Percentiles rank a stretch among this genome's conserved stretches.
Evolutionary conservation across 2,329 filamentous ascomycete genomes (phyloP).

Genomic region (Passalora sequoiae): DNA sequence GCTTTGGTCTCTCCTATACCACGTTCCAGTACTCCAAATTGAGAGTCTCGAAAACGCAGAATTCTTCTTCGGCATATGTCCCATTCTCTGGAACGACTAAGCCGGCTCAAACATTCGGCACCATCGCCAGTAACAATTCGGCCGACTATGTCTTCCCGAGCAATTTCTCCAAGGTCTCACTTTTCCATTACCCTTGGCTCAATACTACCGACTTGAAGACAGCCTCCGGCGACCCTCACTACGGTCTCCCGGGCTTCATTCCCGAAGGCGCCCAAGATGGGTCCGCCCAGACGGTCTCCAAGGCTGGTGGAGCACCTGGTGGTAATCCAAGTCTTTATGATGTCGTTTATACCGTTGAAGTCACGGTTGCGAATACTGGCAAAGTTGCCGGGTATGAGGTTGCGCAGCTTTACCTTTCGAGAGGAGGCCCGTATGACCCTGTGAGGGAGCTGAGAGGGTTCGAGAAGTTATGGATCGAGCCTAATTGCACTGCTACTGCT

Average conservation of each 20-base stretch:
- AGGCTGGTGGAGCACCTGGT: conserved; percentile 59
- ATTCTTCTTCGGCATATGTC: conserved; percentile 50
- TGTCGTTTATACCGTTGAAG: conserved; percentile 59
- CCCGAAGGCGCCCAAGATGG: conserved; percentile 54
- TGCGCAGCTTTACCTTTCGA: conserved; percentile 47
- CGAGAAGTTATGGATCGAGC: conserved; percentile 29
- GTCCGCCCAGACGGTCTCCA: conserved; percentile 51
- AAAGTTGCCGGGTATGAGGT: conserved; percentile 48
- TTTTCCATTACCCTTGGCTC: conserved; percentile 65
- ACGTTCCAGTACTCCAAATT: conserved; percentile 69
- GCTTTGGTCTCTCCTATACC: conserved; percentile 61
- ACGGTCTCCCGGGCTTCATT: conserved; percentile 58
- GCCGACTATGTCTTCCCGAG: conserved; percentile 54
- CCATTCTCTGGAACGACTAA: conserved; percentile 57
- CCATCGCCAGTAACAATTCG: conserved; percentile 56
- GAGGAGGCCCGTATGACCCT: conserved; percentile 49
- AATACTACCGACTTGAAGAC: conserved; percentile 54
- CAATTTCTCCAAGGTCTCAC: conserved; percentile 47
- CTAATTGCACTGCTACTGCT: conserved; percentile 31
- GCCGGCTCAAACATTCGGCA: conserved; percentile 59
- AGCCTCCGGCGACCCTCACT: conserved; percentile 54
- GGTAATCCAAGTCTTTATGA: conserved; percentile 63
- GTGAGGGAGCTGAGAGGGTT: conserved; percentile 32
- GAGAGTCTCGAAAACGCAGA: conserved; percentile 30
- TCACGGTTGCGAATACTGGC: conserved; percentile 57